Evolutionary conservation across 371 early-diverging fungal species (phyloP).

Genomic region (Mortierella sp.): DNA sequence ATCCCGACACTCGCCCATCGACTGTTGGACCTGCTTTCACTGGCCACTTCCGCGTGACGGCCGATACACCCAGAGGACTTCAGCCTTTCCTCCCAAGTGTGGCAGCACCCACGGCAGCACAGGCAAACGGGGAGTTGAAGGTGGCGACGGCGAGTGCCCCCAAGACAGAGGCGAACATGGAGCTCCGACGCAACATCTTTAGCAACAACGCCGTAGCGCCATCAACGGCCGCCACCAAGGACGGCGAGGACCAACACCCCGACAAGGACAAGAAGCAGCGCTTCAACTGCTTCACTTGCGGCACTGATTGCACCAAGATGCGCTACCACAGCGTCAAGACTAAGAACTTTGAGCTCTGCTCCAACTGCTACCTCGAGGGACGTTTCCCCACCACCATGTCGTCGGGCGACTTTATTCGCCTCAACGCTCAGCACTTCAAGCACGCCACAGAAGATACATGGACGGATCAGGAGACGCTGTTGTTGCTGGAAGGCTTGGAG

Average conservation of each 20-base stretch:
- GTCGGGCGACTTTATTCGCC: constrained; percentile 91
- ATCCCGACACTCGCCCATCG: constrained; percentile 92
- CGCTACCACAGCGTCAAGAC: constrained; percentile 88
- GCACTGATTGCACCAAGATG: constrained; percentile 85
- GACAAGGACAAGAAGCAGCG: constrained; percentile 47
- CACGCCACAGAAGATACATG: constrained; percentile 79
- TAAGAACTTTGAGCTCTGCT: constrained; percentile 88
- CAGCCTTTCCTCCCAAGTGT: constrained; percentile 85
- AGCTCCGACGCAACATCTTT: constrained; percentile 39
- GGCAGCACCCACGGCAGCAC: constrained; percentile 45
- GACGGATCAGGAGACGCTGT: constrained; percentile 95
- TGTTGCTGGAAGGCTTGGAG: constrained; percentile 96
- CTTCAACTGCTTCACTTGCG: constrained; percentile 90
- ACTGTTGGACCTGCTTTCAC: constrained; percentile 94
- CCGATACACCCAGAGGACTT: constrained; percentile 95
- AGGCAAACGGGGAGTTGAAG: constrained; percentile 39
- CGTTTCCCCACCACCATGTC: constrained; percentile 90
- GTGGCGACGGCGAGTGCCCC: constrained; percentile 3
- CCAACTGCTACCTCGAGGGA: constrained; percentile 92
- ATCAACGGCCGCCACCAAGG: constrained; percentile 52
- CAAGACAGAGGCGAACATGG: constrained; percentile 38
- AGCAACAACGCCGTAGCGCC: constrained; percentile 18
- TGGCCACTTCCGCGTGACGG: constrained; percentile 96
- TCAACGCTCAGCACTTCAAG: constrained; percentile 66
- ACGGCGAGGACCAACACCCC: constrained; percentile 38